Evolutionary conservation across 2,329 filamentous ascomycete genomes (phyloP), one percentile per base, ranked within the genome.

Genomic region (Massarina eburnea): DNA sequence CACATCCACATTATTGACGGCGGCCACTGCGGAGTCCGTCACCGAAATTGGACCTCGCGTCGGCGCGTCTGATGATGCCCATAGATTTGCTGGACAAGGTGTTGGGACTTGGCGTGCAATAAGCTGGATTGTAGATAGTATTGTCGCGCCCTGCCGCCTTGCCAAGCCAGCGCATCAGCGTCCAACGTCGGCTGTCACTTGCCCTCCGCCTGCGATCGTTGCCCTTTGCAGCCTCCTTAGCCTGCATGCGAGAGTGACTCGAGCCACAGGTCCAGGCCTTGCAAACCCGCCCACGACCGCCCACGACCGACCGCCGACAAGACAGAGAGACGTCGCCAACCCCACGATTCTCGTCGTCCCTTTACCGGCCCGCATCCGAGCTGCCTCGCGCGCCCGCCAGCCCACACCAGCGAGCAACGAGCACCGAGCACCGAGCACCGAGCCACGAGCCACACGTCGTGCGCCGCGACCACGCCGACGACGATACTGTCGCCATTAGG

Each of bases 171-270:
- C 51, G 54, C 52, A 52, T 46, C 55, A 52, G 34, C 8, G 51
- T 51, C 48, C 41, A 54, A 42, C 56, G 44, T 55, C 47, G 51
- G 48, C 46, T 47, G 41, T 46, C 49, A 44, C 49, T 35, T 46
- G 45, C 50, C 22, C 46, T 35, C 38, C 38, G 47, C 38, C 52
- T 49, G 49, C 58, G 40, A 58, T 58, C 57, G 52, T 55, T 60
- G 51, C 61, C 62, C 43, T 48, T 46, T 32, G 46, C 52, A 59
- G 57, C 51, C n/a, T 43, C 45, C 42, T 45, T 49, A 56, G 52
- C 59, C 58, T 64, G 60, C 56, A 63, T 56, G 54, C 49, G 50
- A 52, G 48, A 47, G 57, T 57, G 55, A 42, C 41, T 46, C 43
- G 57, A 56, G 54, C 54, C 49, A 52, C 52, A 51, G 41, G 27